Base-by-base conservation (phyloP, 2,329 filamentous ascomycete species). In the Colletotrichum lentis region DNA sequence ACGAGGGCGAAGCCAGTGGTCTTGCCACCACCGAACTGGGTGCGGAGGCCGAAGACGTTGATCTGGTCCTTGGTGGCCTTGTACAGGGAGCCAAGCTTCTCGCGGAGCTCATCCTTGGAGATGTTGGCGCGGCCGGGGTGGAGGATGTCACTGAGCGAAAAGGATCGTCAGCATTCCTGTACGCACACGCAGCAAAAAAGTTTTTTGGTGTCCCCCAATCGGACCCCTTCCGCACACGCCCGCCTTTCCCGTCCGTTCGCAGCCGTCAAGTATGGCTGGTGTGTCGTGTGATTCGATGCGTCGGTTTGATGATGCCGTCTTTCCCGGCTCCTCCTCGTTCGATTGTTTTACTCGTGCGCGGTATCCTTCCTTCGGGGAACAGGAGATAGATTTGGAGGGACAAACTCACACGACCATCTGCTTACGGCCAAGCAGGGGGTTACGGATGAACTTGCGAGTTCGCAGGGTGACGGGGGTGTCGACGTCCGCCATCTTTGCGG, bases 401-500 rank as follows among this genome's bases (percentile, higher is more conserved):
- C 73, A 76, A 76, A 91, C 92, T 90, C 93, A 97, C 95, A 97
- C 92, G 86, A 97, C 95, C 93, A 98, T 97, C 91, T 98, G 95
- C 90, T 97, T 97, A 84, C 95, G 92, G 83, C 91, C 93, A 82
- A 99, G 91, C 81, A 99, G 93, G 84, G 96, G 93, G 91, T 99
- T 99, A 88, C 94, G 93, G 87, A 98, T 96, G 92, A 99, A 99
- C 89, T 98, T 98, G 92, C 96, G 95, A 85, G 96, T 99, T 88
- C 96, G 90, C 86, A 94, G 86, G 79, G 91, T 94, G 82, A 94
- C 90, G 81, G 90, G 85, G 78, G 84, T 84, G 82, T 93, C 90
- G 80, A 85, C 84, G 85, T 94, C 92, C 85, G 94, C 92, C 95
- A 97, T 97, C 84, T 85, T 96, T 86, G 85, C 85, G 84, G 80